Evolutionary conservation across 768 basidiomycete genomes (phyloP), one percentile per base, ranked within the genome.

Genomic region (Boletus rubescentipes): DNA sequence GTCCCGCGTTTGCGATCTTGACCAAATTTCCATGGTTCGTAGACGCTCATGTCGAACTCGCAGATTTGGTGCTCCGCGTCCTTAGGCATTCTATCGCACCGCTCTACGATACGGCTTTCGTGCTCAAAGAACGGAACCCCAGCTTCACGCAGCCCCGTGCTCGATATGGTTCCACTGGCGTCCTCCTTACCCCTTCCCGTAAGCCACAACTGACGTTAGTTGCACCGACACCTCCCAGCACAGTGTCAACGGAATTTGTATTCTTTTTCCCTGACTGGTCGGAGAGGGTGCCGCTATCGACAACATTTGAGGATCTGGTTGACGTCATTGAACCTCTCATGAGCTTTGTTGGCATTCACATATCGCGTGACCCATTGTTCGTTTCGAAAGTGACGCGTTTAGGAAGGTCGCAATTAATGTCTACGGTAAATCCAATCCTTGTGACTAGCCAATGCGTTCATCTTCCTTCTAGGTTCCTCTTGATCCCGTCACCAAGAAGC

Each of bases 211-310:
- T 93, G n/a, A 91, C 91, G 0, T 71, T 89, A 4, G 81, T 81
- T 69, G 87, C 89, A 2, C 95, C 95, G 4, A 81, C 82, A 12
- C 94, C 95, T 23, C 88, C 91, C 0, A 80, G 83, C 61, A 94
- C 92, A 20, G 80, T 75, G 49, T 79, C 76, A 4, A 79, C 79
- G n/a, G 84, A 87, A 46, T 96, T 92, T 62, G 81, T 91, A 6
- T 97, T 91, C 77, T 98, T 97, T 79, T 96, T 87, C 68, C 89
- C 92, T 12, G 77, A 85, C 51, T 98, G 94, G 94, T 68, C 73
- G 14, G 81, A 87, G 41, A 78, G 79, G 45, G 74, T 95, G 30
- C 91, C 90, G 5, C 61, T 84, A 30, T 87, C 87, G 65, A 71
- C 75, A 8, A 75, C 75, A 0, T 66, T 84, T 46, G 85, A 86